Evolutionary conservation across 495 filamentous ascomycete species (phyloP), one percentile per base, ranked within the genome.

Genomic region (Articulospora tetracladia): DNA sequence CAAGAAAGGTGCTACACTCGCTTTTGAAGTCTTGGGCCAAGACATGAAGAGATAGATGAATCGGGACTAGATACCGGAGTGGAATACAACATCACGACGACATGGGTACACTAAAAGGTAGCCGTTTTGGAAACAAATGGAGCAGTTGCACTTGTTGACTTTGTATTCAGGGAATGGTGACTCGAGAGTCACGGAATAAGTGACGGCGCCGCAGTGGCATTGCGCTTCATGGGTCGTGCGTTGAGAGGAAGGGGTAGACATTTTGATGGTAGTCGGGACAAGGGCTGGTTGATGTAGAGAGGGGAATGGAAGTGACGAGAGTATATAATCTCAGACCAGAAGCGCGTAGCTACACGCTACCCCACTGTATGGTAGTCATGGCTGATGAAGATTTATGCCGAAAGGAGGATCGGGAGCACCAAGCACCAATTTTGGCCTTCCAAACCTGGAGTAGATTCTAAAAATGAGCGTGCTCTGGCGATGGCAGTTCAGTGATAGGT

Each of bases 101-200:
- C 11, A n/a, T 23, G 61, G 61, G 28, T 64, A 64, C 7, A 64
- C 61, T 13, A 55, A 20, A 17, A 64, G 53, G 46, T 59, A 57
- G 12, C 51, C 50, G 24, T 59, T 64, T 28, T 24, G 20, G 15
- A 23, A 28, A 46, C 61, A 64, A 23, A 64, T 57, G 7, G 61
- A 60, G 53, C 61, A 64, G 13, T 30, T 59, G 47, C 61, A 64
- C 24, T 17, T 17, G 19, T 60, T 56, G 30, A 64, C 53, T 17
- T 51, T 27, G 13, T 60, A 57, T 24, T 60, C 53, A 3, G 61
- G 57, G 20, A 64, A 60, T 22, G 61, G 56, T 20, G 27, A 25
- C 22, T 55, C 51, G 7, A 64, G 50, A 15, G 61, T 64, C 4
- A 64, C 61, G 2, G 26, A 10, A 23, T 39, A 64, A 11, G 46